Base-by-base conservation (phyloP, 1,139 yeast genomes). In the Hyphopichia wangnamkhiaoensis region DNA sequence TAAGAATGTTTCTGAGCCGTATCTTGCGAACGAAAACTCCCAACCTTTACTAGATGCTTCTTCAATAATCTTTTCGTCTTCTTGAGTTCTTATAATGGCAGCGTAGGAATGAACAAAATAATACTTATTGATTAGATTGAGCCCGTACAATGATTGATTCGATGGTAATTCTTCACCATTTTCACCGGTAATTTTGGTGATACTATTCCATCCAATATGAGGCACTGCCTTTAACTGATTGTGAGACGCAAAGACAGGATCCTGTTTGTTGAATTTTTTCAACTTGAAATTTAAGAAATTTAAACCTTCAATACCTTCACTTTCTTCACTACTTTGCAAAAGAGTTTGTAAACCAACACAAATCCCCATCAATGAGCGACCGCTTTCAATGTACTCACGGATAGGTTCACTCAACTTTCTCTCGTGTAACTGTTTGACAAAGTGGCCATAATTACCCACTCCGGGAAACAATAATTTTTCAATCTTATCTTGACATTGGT, bases 31-130 rank as follows among this genome's bases (percentile, higher is more conserved):
- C 1, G 91, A 90, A 43, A 85, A 73, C 34, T 80, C 79, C 96
- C 97, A 93, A 10, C 96, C 96, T 7, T 67, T 49, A 9, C 48
- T 45, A 31, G 61, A 50, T 10, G 68, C 66, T 10, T 58, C 41
- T 31, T 52, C 52, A n/a, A 80, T 45, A 29, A 51, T 10, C 53
- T 38, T 31, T 65, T 59, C 21, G 61, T 52, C 1, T 8, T 66
- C 63, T 3, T 48, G 46, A 19, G 42, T 44, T 28, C 67, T 59
- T 13, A 84, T 54, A 3, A 87, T 72, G 2, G 85, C 93, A 10
- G 95, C 96, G 58, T 81, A 93, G 0, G 97, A 89, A 65, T 93
- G 98, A 51, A 93, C 98, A 65, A 89, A 93, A 63, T 93, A 93
- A 64, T 88, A 93, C 58, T 88, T 85, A 49, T 78, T 77, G 36